Base-by-base conservation (phyloP, 1,284 basidiomycete species). In the Apiotrichum porosum region DNA sequence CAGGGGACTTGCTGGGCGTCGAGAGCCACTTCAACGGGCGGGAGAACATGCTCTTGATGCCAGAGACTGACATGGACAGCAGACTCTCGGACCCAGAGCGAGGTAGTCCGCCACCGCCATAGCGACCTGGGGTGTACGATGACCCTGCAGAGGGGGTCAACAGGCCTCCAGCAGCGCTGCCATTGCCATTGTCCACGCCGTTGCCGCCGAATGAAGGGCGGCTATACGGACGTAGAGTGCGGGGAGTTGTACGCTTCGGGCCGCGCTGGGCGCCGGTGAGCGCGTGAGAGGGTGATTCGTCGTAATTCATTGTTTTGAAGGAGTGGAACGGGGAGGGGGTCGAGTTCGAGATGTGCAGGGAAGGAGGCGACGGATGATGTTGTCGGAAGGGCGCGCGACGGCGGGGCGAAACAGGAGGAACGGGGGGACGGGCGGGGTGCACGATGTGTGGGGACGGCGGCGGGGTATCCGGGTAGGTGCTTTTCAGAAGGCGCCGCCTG, bases 21-120 rank as follows among this genome's bases (percentile, higher is more conserved):
- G 61, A 58, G 19, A 67, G 55, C 65, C 65, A 68, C 17, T 52
- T 51, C 0, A 68, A 47, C 1, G 68, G 65, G 43, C 57, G 60
- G 8, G 61, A 53, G 28, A 70, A 58, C 19, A 68, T 54, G 8
- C 55, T 57, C 51, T 62, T 66, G 35, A 65, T 40, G 19, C 59
- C 58, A 28, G 26, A 28, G 26, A n/a, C n/a, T n/a, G n/a, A n/a
- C n/a, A n/a, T n/a, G 6, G 55, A 53, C 24, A 68, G 52, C 15
- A 69, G 47, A 15, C 19, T 22, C 23, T 68, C 62, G 21, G 59
- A 60, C 8, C 60, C 57, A 0, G 58, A 60, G 31, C 60, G 47
- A 9, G 55, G 50, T 12, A 49, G 48, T 28, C 26, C 26, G 26
- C 26, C 26, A 12, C 26, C 26, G 26, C 26, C 26, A 12, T 28